Conservation (phyloP, 176 grass and related monocot genomes). For the Paspalum notatum region DNA sequence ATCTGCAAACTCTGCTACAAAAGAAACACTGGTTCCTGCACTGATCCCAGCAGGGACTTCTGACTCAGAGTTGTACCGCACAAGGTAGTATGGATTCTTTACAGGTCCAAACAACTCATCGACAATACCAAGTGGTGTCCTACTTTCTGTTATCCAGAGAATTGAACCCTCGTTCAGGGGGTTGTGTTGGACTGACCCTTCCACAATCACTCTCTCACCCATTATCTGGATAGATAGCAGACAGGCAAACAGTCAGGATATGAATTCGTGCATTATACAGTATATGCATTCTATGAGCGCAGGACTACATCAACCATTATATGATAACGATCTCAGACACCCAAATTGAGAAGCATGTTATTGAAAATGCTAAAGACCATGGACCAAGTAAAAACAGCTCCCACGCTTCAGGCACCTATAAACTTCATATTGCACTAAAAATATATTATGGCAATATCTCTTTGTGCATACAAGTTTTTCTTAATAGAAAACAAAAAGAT, state of each 20-base stretch:
- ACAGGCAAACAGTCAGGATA: conserved; percentile 34
- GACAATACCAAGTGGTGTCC: conserved; percentile 66
- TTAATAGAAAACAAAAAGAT: background rate
- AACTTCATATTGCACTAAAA: background rate
- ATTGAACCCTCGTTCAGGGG: conserved; percentile 89
- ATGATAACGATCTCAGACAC: conserved; percentile 13
- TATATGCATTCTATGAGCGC: conserved; percentile 13
- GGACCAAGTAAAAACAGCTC: background rate
- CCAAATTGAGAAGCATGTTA: conserved; percentile 16
- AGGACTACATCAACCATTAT: background rate
- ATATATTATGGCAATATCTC: background rate
- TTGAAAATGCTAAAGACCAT: background rate
- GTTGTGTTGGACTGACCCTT: conserved; percentile 81
- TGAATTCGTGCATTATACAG: conserved; percentile 5
- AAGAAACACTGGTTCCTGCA: conserved; percentile 69
- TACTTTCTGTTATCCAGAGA: conserved; percentile 88
- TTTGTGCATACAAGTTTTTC: background rate
- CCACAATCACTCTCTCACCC: conserved; percentile 78
- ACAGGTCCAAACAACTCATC: conserved; percentile 97
- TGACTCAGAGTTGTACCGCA: conserved; percentile 72
- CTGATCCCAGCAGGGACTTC: conserved; percentile 74
- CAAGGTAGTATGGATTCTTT: conserved; percentile 83
- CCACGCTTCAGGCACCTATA: background rate
- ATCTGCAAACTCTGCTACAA: conserved; percentile 76
- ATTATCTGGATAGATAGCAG: conserved; percentile 61